Conservation (phyloP, 495 filamentous ascomycete species). For the Peziza echinospora region DNA sequence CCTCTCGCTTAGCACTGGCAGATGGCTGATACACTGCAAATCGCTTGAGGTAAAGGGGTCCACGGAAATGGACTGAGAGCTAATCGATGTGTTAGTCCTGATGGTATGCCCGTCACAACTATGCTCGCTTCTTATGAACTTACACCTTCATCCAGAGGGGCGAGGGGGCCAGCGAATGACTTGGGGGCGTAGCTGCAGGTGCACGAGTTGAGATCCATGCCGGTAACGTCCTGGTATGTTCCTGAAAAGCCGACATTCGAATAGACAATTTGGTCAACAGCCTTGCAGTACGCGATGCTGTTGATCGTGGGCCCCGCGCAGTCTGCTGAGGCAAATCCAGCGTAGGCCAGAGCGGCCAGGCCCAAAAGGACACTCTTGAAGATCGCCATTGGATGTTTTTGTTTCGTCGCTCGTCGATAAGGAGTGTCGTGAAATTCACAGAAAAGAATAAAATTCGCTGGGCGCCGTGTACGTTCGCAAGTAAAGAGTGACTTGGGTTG, state of each 20-base stretch:
- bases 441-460: too few species aligned
- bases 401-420: not conserved
- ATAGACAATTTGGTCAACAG: constrained; percentile 39
- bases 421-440: too few species aligned
- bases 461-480: not conserved
- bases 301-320: constrained; percentile 8
- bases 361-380: constrained; percentile 9
- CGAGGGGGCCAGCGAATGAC: constrained; percentile 33
- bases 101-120: too few species aligned
- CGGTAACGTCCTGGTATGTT: constrained; percentile 34
- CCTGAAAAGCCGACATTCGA: constrained; percentile 33
- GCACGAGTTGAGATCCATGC: constrained; percentile 34
- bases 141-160: constrained; percentile 48
- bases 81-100: constrained; percentile 15
- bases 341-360: constrained; percentile 7
- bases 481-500: not conserved
- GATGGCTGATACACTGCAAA: constrained; percentile 38
- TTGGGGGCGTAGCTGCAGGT: constrained; percentile 27
- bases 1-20: constrained; percentile 18
- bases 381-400: constrained; percentile 6
- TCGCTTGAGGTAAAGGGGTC: constrained; percentile 38
- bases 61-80: constrained; percentile 50
- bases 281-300: constrained; percentile 35
- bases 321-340: constrained; percentile 3
- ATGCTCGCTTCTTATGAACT: constrained; percentile 11